Evolutionary conservation across 2,329 filamentous ascomycete genomes (phyloP).

Genomic region (Alternaria panax): DNA sequence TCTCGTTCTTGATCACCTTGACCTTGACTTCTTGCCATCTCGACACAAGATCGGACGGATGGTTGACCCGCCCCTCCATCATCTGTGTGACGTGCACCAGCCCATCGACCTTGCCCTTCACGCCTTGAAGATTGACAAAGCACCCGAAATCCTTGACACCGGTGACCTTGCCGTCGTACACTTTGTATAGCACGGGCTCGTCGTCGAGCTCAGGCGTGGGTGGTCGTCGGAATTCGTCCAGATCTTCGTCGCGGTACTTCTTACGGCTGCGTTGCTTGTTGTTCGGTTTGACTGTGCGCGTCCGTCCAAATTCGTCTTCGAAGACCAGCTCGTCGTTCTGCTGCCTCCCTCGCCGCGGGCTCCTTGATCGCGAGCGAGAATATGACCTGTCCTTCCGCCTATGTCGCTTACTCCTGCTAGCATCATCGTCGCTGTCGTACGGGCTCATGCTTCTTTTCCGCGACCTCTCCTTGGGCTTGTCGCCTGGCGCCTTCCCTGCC

Average conservation of each 20-base stretch:
- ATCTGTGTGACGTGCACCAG: conserved; percentile 94
- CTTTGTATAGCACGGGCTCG: conserved; percentile 78
- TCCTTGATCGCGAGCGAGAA: conserved; percentile 61
- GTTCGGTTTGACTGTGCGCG: conserved; percentile 50
- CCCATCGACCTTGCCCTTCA: conserved; percentile 88
- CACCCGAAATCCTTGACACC: conserved; percentile 95
- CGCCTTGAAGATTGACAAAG: conserved; percentile 89
- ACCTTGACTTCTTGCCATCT: conserved; percentile 87
- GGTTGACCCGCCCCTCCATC: conserved; percentile 84
- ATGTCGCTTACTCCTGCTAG: conserved; percentile 53
- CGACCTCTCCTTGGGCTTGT: conserved; percentile 55
- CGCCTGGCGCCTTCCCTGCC: conserved; percentile 59
- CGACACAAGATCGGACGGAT: conserved; percentile 86
- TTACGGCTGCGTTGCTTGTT: conserved; percentile 52
- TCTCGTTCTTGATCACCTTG: conserved; percentile 88
- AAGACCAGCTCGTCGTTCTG: conserved; percentile 62
- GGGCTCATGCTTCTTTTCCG: conserved; percentile 69
- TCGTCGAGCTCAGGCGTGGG: conserved; percentile 82
- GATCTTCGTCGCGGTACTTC: conserved; percentile 49
- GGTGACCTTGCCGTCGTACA: conserved; percentile 89
- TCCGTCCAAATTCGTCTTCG: conserved; percentile 67
- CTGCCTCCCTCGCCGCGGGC: conserved; percentile 53
- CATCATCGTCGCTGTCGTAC: conserved; percentile 54
- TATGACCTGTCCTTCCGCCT: conserved; percentile 58
- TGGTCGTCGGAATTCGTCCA: conserved; percentile 69